Evolutionary conservation across 1,284 basidiomycete genomes (phyloP).

Genomic region (Acaromyces ingoldii): DNA sequence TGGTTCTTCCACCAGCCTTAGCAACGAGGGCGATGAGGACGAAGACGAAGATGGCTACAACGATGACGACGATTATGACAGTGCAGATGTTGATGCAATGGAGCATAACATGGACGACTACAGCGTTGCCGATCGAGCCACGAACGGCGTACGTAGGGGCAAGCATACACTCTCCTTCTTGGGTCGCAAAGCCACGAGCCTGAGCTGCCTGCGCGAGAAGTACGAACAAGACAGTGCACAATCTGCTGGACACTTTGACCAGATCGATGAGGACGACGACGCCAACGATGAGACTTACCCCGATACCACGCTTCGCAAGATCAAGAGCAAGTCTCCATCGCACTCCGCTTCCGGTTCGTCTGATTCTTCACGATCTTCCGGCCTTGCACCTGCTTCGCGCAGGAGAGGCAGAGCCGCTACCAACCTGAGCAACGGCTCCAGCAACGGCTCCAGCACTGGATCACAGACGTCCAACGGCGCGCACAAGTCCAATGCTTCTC

Average conservation of each 20-base stretch:
- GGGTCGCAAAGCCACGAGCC: conserved; percentile 55
- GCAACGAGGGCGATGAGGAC: conserved; percentile 1
- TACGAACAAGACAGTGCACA: conserved; percentile 31
- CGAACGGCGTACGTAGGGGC: conserved; percentile 24
- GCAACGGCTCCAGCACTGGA: no score
- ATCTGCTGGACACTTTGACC: conserved; percentile 1
- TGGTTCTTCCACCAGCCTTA: neutral
- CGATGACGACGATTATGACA: no score
- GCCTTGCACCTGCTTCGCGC: no score
- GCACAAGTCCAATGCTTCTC: neutral
- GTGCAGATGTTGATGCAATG: no score
- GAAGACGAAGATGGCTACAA: conserved; percentile 9
- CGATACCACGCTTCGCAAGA: neutral
- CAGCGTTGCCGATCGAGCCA: conserved; percentile 2
- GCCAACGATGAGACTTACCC: conserved; percentile 9
- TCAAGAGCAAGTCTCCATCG: no score
- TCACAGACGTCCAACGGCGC: neutral
- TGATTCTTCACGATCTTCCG: no score
- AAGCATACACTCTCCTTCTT: conserved; percentile 55
- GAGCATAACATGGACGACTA: conserved; percentile 4
- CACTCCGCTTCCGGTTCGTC: no score
- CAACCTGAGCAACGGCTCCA: no score
- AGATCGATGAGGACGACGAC: conserved; percentile 22
- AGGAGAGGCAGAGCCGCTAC: no score
- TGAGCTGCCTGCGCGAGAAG: conserved; percentile 48